phyloP scores from a whole-genome alignment of 305 asterid genomes.

The Stenogyne calaminthoides region DNA sequence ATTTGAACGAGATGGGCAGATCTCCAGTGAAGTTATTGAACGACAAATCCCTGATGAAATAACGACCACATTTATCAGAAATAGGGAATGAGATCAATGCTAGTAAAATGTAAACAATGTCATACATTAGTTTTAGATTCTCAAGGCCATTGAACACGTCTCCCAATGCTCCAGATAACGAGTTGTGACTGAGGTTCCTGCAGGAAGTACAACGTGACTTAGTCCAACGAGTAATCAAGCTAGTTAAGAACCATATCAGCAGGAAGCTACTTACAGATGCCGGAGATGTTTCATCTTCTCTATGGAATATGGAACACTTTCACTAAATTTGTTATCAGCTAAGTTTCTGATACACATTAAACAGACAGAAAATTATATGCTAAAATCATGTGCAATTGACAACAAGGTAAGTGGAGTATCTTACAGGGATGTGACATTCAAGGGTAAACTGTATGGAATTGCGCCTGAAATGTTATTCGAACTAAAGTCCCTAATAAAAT shows the following conservation, averaged over 20 bases:
- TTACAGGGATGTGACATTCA: slow-evolving; percentile 75
- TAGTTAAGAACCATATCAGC: slow-evolving; percentile 15
- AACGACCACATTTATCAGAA: slow-evolving; percentile 26
- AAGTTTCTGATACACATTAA: slow-evolving; percentile 60
- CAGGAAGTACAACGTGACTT: slow-evolving; percentile 18
- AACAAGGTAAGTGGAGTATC: slow-evolving; percentile 31
- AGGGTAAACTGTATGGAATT: slow-evolving; percentile 71
- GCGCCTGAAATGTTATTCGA: slow-evolving; percentile 65
- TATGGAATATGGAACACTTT: slow-evolving; percentile 65
- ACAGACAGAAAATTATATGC: not conserved
- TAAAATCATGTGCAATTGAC: slow-evolving; percentile 2
- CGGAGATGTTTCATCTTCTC: slow-evolving; percentile 64
- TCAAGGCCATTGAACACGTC: slow-evolving; percentile 69
- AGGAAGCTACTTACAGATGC: slow-evolving; percentile 59
- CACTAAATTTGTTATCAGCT: slow-evolving; percentile 63
- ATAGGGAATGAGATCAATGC: not conserved
- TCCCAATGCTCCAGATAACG: slow-evolving; percentile 66
- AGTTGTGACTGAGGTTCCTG: slow-evolving; percentile 88
- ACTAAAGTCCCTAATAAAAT: slow-evolving; percentile 71
- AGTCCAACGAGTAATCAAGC: slow-evolving; percentile 16
- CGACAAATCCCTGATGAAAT: slow-evolving; percentile 76
- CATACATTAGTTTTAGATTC: slow-evolving; percentile 65
- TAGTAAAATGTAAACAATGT: slow-evolving; percentile 6
- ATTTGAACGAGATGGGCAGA: slow-evolving; percentile 73
- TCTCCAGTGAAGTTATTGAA: slow-evolving; percentile 84